These are phyloP conservation scores for Penicillium sp. DNA, from an alignment of 2,329 filamentous ascomycete species.

Conservation along the genomic window DNA sequence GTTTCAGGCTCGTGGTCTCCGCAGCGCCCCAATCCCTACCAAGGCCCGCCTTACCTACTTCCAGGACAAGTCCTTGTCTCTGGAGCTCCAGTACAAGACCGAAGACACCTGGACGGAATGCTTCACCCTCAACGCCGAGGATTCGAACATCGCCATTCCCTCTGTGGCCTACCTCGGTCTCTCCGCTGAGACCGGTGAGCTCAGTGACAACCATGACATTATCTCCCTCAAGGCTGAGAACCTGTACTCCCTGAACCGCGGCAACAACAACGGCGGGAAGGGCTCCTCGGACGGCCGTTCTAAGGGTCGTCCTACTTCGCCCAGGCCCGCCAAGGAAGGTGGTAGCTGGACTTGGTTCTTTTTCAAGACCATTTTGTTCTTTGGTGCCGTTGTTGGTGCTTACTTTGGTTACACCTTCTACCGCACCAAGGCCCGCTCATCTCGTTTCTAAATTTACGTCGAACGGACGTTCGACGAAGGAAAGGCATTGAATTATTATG, in stretches of 20 bases:
- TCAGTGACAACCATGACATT: constrained; percentile 97
- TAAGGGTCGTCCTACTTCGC: constrained; percentile 19
- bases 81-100: constrained; percentile 92
- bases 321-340: constrained; percentile 25
- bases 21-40: constrained; percentile 75
- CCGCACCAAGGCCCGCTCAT: constrained; percentile 60
- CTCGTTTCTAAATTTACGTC: constrained; percentile 32
- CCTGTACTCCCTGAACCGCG: constrained; percentile 59
- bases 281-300: constrained; percentile 26
- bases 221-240: constrained; percentile 84
- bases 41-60: constrained; percentile 92
- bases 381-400: constrained; percentile 66
- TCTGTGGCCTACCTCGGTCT: constrained; percentile 65
- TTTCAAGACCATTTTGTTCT: constrained; percentile 79
- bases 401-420: constrained; percentile 89
- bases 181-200: constrained; percentile 81
- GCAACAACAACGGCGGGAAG: constrained; percentile 44
- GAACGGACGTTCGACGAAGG: constrained; percentile 6
- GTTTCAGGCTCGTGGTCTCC: constrained; percentile 73
- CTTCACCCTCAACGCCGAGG: constrained; percentile 69
- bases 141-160: constrained; percentile 75
- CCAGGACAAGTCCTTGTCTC: constrained; percentile 85
- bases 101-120: constrained; percentile 87
- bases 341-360: constrained; percentile 71
- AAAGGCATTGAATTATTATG: constrained; percentile 12